Base-by-base conservation (phyloP, 2,329 filamentous ascomycete species). In the Trichoderma citrinoviride region DNA sequence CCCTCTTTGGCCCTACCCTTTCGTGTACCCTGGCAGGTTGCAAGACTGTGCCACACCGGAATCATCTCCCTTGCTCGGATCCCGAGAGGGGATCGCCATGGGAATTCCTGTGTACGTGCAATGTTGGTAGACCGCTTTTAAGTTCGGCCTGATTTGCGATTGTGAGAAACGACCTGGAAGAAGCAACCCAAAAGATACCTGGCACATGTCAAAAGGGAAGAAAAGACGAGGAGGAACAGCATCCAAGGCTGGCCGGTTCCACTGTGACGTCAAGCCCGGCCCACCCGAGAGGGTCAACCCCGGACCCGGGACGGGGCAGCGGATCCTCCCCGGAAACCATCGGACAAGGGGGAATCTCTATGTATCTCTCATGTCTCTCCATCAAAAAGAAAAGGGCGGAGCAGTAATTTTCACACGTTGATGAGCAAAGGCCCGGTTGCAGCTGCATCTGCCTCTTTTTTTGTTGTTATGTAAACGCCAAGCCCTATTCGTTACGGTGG, bases 211-310 rank as follows among this genome's bases (percentile, higher is more conserved):
- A 55, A 40, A 54, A 37, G 37, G 19, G 5, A 37, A 54, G n/a
- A 46, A 57, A 17, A 41, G 54, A 40, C 49, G 29, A 37, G 33
- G 29, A 53, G 44, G 29, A n/a, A 12, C 17, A n/a, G 17, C 40
- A n/a, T 29, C 21, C 37, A 5, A 62, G 25, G 40, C 25, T 21
- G 37, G 17, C 1, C 41, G 46, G 53, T 41, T 44, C 71, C 67
- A 46, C 69, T 37, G 57, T 76, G 74, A 76, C 74, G 74, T 76
- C 73, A 75, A 67, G 10, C 0, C 23, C 27, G 47, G 19, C 56
- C 67, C 67, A 50, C 47, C 67, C 58, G 75, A 70, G 72, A 67
- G 67, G 73, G 67, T 68, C 62, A 68, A 60, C 52, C 46, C 54
- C 71, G 72, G 70, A 68, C 70, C 73, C 74, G 67, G 69, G 56